A percentile compares a stretch with the other conserved stretches of the same genome.
phyloP scores from a whole-genome alignment of 164 flowering plant genomes.

The Stephania yunnanensis region DNA sequence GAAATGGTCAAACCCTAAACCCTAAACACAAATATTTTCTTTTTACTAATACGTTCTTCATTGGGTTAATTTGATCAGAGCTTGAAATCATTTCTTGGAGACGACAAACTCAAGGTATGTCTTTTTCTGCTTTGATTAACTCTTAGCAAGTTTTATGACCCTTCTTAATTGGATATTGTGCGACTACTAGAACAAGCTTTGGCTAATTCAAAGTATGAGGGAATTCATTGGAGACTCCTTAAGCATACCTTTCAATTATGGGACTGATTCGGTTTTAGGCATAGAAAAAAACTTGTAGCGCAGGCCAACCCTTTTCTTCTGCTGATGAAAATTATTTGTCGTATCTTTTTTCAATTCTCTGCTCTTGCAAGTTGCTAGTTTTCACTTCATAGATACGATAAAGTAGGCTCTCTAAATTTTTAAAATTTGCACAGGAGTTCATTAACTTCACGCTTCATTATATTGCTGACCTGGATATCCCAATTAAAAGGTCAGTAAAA shows the following conservation, averaged over 20 bases:
- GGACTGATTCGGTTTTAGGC: not conserved
- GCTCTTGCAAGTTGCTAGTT: not conserved
- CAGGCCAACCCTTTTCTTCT: not conserved
- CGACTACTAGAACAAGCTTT: not conserved
- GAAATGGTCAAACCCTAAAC: not conserved
- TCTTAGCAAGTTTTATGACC: not conserved
- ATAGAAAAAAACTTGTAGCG: not conserved
- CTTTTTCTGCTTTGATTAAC: not conserved
- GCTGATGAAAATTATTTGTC: not conserved
- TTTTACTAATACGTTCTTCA: not conserved
- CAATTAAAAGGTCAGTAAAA: constrained; percentile 79
- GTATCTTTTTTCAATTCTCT: not conserved
- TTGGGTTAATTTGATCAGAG: constrained; percentile 43
- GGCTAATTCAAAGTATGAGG: not conserved
- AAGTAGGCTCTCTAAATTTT: too few species aligned
- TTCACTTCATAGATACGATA: too few species aligned
- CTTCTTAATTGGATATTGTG: not conserved
- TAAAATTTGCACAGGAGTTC: constrained; percentile 57
- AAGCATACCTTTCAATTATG: not conserved
- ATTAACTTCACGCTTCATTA: constrained; percentile 91
- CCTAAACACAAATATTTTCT: too few species aligned
- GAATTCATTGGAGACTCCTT: too few species aligned
- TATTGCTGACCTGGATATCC: constrained; percentile 97
- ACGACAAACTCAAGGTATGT: constrained; percentile 84
- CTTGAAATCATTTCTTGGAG: constrained; percentile 79